These are phyloP conservation scores for Drosera capensis DNA, from an alignment of 148 eudicot genomes.

Conservation along the genomic window DNA sequence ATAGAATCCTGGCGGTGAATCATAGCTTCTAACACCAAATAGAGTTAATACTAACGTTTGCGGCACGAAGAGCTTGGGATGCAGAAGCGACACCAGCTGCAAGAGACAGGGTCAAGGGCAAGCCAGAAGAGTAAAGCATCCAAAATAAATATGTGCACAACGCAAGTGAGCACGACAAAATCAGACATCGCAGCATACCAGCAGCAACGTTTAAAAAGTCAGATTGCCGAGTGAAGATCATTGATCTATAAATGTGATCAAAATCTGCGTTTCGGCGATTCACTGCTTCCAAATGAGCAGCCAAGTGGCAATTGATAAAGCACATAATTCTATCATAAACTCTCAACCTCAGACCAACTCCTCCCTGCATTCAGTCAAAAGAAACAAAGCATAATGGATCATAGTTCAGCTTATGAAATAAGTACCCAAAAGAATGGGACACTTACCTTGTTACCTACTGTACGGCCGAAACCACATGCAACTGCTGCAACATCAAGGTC, in stretches of 20 bases:
- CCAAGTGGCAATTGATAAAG: slow-evolving; percentile 87
- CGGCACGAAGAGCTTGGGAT: slow-evolving; percentile 37
- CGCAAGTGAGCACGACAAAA: slow-evolving; percentile 64
- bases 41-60: slow-evolving; percentile 37
- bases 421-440: neutral
- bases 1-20: neutral
- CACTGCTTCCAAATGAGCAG: slow-evolving; percentile 97
- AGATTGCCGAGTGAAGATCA: slow-evolving; percentile 75
- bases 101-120: slow-evolving; percentile 53
- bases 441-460: slow-evolving; percentile 90
- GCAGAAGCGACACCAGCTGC: slow-evolving; percentile 77
- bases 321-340: slow-evolving; percentile 85
- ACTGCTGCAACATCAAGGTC: slow-evolving; percentile 94
- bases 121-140: slow-evolving; percentile 73
- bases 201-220: slow-evolving; percentile 64
- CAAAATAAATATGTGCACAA: slow-evolving; percentile 74
- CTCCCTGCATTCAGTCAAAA: slow-evolving; percentile 45
- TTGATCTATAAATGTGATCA: slow-evolving; percentile 67
- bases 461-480: slow-evolving; percentile 96
- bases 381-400: neutral
- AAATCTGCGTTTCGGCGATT: slow-evolving; percentile 90
- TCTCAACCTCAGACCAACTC: slow-evolving; percentile 93
- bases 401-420: neutral
- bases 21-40: neutral
- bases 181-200: slow-evolving; percentile 61